Conservation (phyloP, 2,329 filamentous ascomycete species). For the Pseudofabraea citricarpa region DNA sequence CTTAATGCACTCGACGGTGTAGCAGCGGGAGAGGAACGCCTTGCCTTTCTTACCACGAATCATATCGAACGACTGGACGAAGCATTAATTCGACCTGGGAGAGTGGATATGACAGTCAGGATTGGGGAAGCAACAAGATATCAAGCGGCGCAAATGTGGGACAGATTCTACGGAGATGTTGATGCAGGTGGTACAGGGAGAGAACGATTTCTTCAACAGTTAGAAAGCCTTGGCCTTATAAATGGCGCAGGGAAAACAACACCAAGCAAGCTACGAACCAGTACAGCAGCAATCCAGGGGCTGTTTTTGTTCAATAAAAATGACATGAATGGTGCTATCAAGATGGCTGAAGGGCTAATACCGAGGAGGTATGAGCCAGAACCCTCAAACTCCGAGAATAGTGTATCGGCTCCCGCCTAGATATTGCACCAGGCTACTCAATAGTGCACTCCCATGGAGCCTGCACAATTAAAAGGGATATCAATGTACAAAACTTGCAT, state of each 20-base stretch:
- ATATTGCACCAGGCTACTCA: neutral
- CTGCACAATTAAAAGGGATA: no score
- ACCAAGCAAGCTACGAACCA: conserved; percentile 45
- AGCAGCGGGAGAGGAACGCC: conserved; percentile 89
- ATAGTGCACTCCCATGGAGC: no score
- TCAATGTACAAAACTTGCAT: no score
- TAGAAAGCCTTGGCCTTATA: conserved; percentile 68
- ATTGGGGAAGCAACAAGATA: conserved; percentile 83
- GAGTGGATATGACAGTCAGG: conserved; percentile 88
- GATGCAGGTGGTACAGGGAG: conserved; percentile 60
- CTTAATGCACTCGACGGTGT: conserved; percentile 84
- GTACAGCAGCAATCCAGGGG: conserved; percentile 88
- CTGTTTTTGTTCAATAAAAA: conserved; percentile 95
- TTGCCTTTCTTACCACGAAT: conserved; percentile 94
- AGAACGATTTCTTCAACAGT: conserved; percentile 63
- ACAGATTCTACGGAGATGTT: conserved; percentile 86
- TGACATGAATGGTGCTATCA: conserved; percentile 80
- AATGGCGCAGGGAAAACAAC: conserved; percentile 35
- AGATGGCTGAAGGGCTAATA: conserved; percentile 66
- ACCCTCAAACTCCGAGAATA: conserved; percentile 3
- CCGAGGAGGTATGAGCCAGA: conserved; percentile 49
- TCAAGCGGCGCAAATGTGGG: conserved; percentile 86
- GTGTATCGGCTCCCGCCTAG: conserved; percentile 11
- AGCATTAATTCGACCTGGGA: conserved; percentile 82
- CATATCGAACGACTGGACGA: conserved; percentile 82